phyloP scores from a whole-genome alignment of 202 grass and related monocot genomes.

The Carex arenaria region DNA sequence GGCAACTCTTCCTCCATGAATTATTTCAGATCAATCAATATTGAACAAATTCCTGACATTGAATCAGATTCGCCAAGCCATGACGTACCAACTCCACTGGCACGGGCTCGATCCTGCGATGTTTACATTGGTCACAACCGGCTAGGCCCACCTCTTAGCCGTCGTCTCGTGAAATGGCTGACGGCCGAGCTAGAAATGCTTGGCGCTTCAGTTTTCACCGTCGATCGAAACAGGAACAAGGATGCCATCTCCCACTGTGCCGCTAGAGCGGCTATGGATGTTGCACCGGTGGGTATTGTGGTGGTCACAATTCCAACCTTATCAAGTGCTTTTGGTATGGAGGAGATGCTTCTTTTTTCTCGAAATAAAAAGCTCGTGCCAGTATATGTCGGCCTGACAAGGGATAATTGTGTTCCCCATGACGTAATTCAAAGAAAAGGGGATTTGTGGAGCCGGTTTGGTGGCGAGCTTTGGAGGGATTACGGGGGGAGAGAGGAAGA shows the following conservation, averaged over 20 bases:
- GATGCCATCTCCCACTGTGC: slow-evolving; percentile 27
- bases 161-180: slow-evolving; percentile 43
- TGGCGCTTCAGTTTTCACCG: slow-evolving; percentile 28
- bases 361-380: slow-evolving; percentile 32
- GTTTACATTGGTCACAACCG: slow-evolving; percentile 35
- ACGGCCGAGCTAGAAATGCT: slow-evolving; percentile 49
- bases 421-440: slow-evolving; percentile 32
- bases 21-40: not conserved
- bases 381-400: slow-evolving; percentile 33
- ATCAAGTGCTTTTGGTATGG: slow-evolving; percentile 30
- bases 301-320: slow-evolving; percentile 35
- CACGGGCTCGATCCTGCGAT: slow-evolving; percentile 29
- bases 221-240: slow-evolving; percentile 18
- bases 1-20: not conserved
- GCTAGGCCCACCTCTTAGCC: not conserved
- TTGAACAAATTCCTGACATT: not conserved
- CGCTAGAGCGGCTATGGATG: slow-evolving; percentile 36
- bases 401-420: slow-evolving; percentile 15
- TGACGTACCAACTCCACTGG: not conserved
- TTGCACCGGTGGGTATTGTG: slow-evolving; percentile 22
- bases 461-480: slow-evolving; percentile 32
- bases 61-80: not conserved
- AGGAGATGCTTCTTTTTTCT: slow-evolving; percentile 45
- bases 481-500: slow-evolving; percentile 35
- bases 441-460: slow-evolving; percentile 35